phyloP scores from a whole-genome alignment of 2,329 filamentous ascomycete genomes.

The Beauveria varroae region DNA sequence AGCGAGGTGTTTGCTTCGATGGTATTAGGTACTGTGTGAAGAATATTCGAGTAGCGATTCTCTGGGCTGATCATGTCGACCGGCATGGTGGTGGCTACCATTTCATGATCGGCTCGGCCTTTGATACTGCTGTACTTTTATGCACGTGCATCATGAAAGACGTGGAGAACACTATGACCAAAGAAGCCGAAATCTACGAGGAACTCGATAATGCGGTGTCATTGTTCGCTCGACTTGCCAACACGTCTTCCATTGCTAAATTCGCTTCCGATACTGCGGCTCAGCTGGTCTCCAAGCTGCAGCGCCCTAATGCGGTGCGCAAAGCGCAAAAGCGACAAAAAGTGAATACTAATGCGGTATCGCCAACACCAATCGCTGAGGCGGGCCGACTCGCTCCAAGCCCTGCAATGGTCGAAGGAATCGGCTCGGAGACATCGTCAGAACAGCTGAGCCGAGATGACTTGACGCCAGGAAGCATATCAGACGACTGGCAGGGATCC shows the following conservation, averaged over 20 bases:
- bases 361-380: not conserved
- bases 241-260: not conserved
- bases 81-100: constrained; percentile 38
- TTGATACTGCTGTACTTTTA: constrained; percentile 42
- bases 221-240: not conserved
- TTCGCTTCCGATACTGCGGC: not conserved
- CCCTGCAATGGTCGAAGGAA: not conserved
- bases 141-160: constrained; percentile 47
- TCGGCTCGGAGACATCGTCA: constrained; percentile 1
- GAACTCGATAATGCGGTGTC: constrained; percentile 5
- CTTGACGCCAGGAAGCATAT: not conserved
- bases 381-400: not conserved
- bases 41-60: constrained; percentile 31
- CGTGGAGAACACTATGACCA: constrained; percentile 29
- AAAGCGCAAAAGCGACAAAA: constrained; percentile 1
- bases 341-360: not conserved
- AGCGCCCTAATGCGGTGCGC: not conserved
- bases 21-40: constrained; percentile 37
- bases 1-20: constrained; percentile 31
- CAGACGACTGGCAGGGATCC: constrained; percentile 5
- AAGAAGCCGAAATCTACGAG: not conserved
- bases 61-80: constrained; percentile 9
- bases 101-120: constrained; percentile 41
- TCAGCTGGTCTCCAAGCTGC: not conserved
- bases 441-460: not conserved